phyloP scores from a whole-genome alignment of 202 grass and related monocot species.

The Digitaria exilis region DNA sequence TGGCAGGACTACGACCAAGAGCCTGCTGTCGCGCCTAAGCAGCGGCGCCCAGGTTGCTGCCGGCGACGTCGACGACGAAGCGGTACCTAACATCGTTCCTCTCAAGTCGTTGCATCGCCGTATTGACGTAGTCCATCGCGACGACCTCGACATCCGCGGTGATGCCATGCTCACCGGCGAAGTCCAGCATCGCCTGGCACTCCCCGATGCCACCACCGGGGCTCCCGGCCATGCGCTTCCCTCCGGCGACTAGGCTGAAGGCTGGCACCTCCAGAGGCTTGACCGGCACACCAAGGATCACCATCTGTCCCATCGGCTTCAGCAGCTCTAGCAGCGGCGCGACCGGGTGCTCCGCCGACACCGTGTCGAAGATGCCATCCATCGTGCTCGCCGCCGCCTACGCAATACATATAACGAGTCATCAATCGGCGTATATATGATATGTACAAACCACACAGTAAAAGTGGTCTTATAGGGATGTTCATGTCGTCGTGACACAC shows the following conservation, averaged over 20 bases:
- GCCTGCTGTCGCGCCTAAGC: too few relatives aligned
- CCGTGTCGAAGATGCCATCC: constrained; percentile 50
- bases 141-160: constrained; percentile 55
- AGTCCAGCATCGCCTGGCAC: constrained; percentile 55
- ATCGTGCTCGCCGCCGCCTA: background rate
- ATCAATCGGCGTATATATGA: too few relatives aligned
- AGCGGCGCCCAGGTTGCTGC: background rate
- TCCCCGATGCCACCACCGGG: constrained; percentile 32
- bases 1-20: too few relatives aligned
- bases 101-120: constrained; percentile 38
- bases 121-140: constrained; percentile 54
- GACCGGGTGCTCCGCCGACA: constrained; percentile 44
- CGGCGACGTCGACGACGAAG: constrained; percentile 52
- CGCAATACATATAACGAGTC: too few relatives aligned
- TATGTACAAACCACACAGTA: too few relatives aligned
- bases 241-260: constrained; percentile 26
- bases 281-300: constrained; percentile 38
- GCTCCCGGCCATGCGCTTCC: constrained; percentile 39
- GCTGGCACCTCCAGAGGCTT: constrained; percentile 49
- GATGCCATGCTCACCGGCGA: constrained; percentile 39
- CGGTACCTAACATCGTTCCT: constrained; percentile 55
- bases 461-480: too few relatives aligned
- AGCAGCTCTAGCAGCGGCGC: constrained; percentile 45
- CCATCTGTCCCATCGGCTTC: constrained; percentile 52
- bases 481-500: too few relatives aligned